Evolutionary conservation across 352 stramenopile species (phyloP).

Genomic region (Phytophthora podocarpi): DNA sequence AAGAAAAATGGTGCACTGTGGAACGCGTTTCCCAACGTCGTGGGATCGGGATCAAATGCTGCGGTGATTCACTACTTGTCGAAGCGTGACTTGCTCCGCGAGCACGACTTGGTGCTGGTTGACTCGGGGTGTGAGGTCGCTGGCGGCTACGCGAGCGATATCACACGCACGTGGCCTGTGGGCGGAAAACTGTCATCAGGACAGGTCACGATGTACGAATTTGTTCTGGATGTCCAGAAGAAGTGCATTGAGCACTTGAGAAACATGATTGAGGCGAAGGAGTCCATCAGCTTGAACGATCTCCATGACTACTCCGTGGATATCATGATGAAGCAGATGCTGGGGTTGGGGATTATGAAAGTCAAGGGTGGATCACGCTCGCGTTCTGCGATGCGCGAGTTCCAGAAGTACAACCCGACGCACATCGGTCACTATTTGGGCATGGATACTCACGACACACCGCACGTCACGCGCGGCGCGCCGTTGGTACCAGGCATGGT

Average conservation of each 20-base stretch:
- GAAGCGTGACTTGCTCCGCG: constrained; percentile 63
- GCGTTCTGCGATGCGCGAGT: constrained; percentile 50
- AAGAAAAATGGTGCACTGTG: constrained; percentile 79
- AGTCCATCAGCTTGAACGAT: constrained; percentile 70
- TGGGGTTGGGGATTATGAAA: constrained; percentile 67
- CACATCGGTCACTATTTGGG: constrained; percentile 86
- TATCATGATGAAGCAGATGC: constrained; percentile 71
- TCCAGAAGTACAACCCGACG: constrained; percentile 88
- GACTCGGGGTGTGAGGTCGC: constrained; percentile 83
- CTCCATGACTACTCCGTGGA: constrained; percentile 77
- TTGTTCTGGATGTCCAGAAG: constrained; percentile 83
- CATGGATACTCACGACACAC: constrained; percentile 87
- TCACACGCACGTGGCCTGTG: constrained; percentile 82
- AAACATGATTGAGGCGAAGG: constrained; percentile 47
- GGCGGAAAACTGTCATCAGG: constrained; percentile 46
- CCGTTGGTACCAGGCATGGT: constrained; percentile 78
- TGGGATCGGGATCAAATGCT: constrained; percentile 76
- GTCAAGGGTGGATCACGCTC: constrained; percentile 28
- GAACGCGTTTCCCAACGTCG: constrained; percentile 87
- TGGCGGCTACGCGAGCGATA: constrained; percentile 82
- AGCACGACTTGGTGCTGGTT: constrained; percentile 83
- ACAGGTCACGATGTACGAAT: constrained; percentile 74
- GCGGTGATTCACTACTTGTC: constrained; percentile 85
- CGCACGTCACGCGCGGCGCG: constrained; percentile 61
- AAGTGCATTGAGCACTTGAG: constrained; percentile 63